These are phyloP conservation scores for Syzygium aromaticum DNA, from an alignment of 345 rosid genomes.

Conservation along the genomic window DNA sequence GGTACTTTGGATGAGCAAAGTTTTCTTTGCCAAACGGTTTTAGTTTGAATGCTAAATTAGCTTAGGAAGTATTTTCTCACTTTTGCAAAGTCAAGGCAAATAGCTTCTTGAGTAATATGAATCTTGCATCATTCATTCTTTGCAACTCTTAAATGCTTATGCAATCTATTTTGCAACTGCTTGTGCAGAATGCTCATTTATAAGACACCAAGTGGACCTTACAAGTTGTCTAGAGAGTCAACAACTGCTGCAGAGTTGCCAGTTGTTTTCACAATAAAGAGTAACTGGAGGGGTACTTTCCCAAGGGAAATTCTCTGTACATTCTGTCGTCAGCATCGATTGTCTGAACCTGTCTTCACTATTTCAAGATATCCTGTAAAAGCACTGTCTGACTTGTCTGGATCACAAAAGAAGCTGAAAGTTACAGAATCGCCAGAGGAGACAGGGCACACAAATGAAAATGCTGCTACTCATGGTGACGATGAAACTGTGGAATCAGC, in stretches of 20 bases:
- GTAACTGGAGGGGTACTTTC: slow-evolving; percentile 79
- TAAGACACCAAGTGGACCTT: slow-evolving; percentile 74
- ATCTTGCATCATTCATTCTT: background rate
- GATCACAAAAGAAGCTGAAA: slow-evolving; percentile 46
- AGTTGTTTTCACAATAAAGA: slow-evolving; percentile 43
- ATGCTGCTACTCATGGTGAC: slow-evolving; percentile 12
- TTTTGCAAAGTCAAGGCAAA: background rate
- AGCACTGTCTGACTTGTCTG: slow-evolving; percentile 30
- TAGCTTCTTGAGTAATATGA: background rate
- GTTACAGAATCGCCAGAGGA: slow-evolving; percentile 21
- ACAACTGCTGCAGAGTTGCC: slow-evolving; percentile 69
- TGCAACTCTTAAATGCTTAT: background rate
- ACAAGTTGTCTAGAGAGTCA: slow-evolving; percentile 75
- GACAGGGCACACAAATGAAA: slow-evolving; percentile 18
- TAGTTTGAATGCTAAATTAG: background rate
- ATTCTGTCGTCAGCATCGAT: slow-evolving; percentile 80
- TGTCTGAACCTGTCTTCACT: slow-evolving; percentile 67
- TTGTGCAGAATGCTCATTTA: slow-evolving; percentile 12
- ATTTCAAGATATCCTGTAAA: slow-evolving; percentile 22
- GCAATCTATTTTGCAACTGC: background rate
- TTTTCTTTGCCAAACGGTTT: background rate
- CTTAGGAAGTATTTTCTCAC: background rate
- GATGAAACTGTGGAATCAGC: slow-evolving; percentile 15
- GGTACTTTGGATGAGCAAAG: slow-evolving; percentile 20
- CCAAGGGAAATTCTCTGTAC: slow-evolving; percentile 70